A percentile compares a stretch with the other conserved stretches of the same genome.
Evolutionary conservation across 768 basidiomycete species (phyloP).

Genomic region (Xerocomellus amylosporus): DNA sequence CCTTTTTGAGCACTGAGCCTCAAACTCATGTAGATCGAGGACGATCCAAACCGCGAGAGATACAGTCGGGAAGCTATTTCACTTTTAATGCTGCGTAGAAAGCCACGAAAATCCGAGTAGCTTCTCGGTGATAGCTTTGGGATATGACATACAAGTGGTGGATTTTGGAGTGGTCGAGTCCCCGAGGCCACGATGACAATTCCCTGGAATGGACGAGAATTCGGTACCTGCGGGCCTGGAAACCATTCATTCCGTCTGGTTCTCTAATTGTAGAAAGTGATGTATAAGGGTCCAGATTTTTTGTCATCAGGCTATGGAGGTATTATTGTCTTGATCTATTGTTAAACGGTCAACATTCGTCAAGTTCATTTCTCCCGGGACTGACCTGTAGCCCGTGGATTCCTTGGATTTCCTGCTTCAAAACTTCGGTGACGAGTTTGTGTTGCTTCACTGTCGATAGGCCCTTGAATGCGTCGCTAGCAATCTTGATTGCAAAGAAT

Average conservation of each 20-base stretch:
- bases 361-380: background rate
- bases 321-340: conserved; percentile 44
- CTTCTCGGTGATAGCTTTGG: background rate
- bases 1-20: conserved; percentile 1
- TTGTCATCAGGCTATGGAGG: conserved; percentile 17
- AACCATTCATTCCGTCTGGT: background rate
- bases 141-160: background rate
- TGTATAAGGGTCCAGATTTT: background rate
- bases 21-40: conserved; percentile 44
- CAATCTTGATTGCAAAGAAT: conserved; percentile 91
- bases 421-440: conserved; percentile 75
- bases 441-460: conserved; percentile 91
- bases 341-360: conserved; percentile 6
- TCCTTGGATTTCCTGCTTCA: conserved; percentile 85
- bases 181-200: background rate
- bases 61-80: conserved; percentile 69
- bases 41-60: conserved; percentile 56
- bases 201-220: background rate
- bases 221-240: background rate
- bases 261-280: conserved; percentile 7
- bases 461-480: conserved; percentile 82
- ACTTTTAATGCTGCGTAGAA: conserved; percentile 43
- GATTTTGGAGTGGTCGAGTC: background rate
- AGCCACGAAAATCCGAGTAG: background rate
- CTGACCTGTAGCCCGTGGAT: conserved; percentile 94